Percentiles rank a stretch among this genome's conserved stretches.
Conservation (phyloP, 495 filamentous ascomycete species). For the Talaromyces nanjingensis region DNA sequence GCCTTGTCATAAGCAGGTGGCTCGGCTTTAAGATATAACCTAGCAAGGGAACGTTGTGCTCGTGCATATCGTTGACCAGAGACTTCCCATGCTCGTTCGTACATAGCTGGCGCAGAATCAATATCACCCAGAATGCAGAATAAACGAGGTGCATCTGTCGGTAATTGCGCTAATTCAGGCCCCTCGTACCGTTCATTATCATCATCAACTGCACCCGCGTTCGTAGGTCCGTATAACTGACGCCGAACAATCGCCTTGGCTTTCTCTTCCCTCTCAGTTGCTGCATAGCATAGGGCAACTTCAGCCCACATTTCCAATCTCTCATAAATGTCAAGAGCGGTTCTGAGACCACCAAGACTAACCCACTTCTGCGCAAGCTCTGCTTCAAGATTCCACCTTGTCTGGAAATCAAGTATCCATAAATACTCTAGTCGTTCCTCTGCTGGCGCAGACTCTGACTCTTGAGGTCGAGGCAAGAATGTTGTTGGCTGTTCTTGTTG, state of each 20-base stretch:
- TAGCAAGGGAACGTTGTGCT: conserved; percentile 80
- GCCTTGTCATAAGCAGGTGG: conserved; percentile 58
- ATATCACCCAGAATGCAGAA: conserved; percentile 95
- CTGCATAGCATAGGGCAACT: conserved; percentile 81
- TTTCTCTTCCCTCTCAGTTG: conserved; percentile 76
- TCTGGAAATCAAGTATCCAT: conserved; percentile 72
- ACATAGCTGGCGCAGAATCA: conserved; percentile 62
- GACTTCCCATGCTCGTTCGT: conserved; percentile 83
- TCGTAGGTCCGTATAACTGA: conserved; percentile 64
- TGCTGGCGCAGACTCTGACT: conserved; percentile 69
- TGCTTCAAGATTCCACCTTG: conserved; percentile 87
- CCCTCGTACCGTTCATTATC: conserved; percentile 55
- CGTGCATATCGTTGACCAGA: conserved; percentile 74
- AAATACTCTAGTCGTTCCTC: conserved; percentile 73
- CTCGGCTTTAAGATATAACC: conserved; percentile 59
- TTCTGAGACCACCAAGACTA: conserved; percentile 73
- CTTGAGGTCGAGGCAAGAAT: conserved; percentile 75
- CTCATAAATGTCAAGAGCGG: conserved; percentile 94
- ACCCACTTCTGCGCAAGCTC: conserved; percentile 91
- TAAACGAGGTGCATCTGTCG: conserved; percentile 76
- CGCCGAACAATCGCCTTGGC: conserved; percentile 66
- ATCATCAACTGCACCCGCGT: conserved; percentile 25
- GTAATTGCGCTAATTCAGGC: conserved; percentile 58
- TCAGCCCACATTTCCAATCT: conserved; percentile 93
- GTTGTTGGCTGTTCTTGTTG: conserved; percentile 42